Percentiles rank a stretch among this genome's conserved stretches.
Conservation (phyloP, 2,329 filamentous ascomycete species). For the Sporothrix pallida region DNA sequence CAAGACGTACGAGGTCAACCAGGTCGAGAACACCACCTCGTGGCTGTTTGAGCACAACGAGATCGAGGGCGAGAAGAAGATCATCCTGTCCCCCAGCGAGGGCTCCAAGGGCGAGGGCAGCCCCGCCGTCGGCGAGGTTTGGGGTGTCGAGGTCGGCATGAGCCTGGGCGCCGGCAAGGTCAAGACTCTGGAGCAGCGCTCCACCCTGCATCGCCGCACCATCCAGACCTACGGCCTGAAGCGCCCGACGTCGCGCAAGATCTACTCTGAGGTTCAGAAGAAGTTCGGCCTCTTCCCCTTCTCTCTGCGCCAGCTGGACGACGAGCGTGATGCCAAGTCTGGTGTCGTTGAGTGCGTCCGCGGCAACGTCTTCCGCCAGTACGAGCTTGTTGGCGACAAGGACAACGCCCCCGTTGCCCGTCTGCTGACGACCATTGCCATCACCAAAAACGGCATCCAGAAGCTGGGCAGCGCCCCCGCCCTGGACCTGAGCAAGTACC, state of each 20-base stretch:
- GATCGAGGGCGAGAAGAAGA: conserved; percentile 97
- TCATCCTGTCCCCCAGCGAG: conserved; percentile 85
- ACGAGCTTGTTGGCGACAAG: conserved; percentile 94
- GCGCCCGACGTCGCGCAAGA: conserved; percentile 89
- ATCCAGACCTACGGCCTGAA: conserved; percentile 91
- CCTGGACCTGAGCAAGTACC: conserved; percentile 79
- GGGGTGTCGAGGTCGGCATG: conserved; percentile 96
- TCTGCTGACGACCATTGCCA: conserved; percentile 87
- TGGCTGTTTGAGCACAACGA: conserved; percentile 97
- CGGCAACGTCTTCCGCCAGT: conserved; percentile 89
- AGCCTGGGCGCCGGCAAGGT: conserved; percentile 92
- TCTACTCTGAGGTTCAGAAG: conserved; percentile 92
- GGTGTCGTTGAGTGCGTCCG: conserved; percentile 97
- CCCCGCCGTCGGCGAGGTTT: conserved; percentile 89
- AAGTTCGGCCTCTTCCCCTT: conserved; percentile 98
- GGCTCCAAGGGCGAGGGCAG: conserved; percentile 88
- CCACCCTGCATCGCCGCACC: conserved; percentile 92
- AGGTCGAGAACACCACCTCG: conserved; percentile 97
- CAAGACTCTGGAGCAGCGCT: conserved; percentile 84
- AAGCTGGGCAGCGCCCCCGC: conserved; percentile 79
- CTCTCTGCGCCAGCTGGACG: conserved; percentile 93
- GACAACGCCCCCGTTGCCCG: conserved; percentile 84
- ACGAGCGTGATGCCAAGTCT: conserved; percentile 93
- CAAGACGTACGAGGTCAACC: conserved; percentile 86
- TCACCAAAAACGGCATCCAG: conserved; percentile 96